Conservation (phyloP, 163 green algal genomes). For the Scenedesmus sp. region DNA sequence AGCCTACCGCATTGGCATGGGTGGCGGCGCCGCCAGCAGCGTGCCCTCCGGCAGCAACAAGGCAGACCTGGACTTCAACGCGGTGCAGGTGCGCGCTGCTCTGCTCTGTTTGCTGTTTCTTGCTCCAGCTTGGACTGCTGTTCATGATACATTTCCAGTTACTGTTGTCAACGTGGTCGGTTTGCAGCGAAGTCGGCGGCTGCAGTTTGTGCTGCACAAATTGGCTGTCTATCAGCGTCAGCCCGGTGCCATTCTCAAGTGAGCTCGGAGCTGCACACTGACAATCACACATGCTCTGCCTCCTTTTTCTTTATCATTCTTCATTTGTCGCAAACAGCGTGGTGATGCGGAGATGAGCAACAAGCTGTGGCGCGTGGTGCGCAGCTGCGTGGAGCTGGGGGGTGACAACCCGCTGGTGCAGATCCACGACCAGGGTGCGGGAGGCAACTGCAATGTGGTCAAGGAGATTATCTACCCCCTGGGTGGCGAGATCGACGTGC, state of each 20-base stretch:
- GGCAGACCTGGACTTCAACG: slow-evolving; percentile 99
- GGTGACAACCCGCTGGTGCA: slow-evolving; percentile 95
- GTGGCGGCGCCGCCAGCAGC: slow-evolving; percentile 84
- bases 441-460: slow-evolving; percentile 99
- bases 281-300: background rate
- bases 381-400: slow-evolving; percentile 96
- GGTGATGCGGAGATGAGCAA: slow-evolving; percentile 98
- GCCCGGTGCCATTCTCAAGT: too few relatives aligned
- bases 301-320: background rate
- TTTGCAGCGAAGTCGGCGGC: too few relatives aligned
- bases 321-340: slow-evolving; percentile 53
- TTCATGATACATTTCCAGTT: too few relatives aligned
- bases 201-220: too few relatives aligned
- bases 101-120: too few relatives aligned
- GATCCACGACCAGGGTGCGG: slow-evolving; percentile 98
- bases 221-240: too few relatives aligned
- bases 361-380: slow-evolving; percentile 98
- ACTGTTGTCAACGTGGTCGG: too few relatives aligned
- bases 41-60: slow-evolving; percentile 69
- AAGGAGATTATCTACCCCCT: slow-evolving; percentile 99
- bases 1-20: slow-evolving; percentile 99
- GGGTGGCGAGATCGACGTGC: slow-evolving; percentile 96
- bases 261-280: background rate
- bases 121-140: too few relatives aligned
- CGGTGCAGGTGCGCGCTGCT: slow-evolving; percentile 81